phyloP scores from a whole-genome alignment of 352 stramenopile species.

The Phytophthora tubulina region DNA sequence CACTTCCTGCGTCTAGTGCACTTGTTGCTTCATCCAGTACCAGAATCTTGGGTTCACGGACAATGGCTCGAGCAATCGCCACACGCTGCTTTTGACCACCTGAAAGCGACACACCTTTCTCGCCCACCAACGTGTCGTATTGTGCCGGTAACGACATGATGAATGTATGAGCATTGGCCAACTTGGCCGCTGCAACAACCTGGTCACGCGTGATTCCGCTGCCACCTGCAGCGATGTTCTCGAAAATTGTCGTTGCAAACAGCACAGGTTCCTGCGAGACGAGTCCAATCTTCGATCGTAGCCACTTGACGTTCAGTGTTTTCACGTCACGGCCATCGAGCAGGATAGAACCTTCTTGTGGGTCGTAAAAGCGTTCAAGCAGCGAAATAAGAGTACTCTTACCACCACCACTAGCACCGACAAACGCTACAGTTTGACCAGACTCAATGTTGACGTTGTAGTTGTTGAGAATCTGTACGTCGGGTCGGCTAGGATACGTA shows the following conservation, averaged over 20 bases:
- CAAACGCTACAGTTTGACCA: slow-evolving; percentile 47
- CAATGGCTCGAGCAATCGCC: slow-evolving; percentile 63
- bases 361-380: slow-evolving; percentile 91
- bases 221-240: slow-evolving; percentile 91
- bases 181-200: slow-evolving; percentile 70
- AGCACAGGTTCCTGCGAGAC: slow-evolving; percentile 91
- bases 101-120: slow-evolving; percentile 84
- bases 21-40: slow-evolving; percentile 73
- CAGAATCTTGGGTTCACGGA: slow-evolving; percentile 59
- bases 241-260: slow-evolving; percentile 88
- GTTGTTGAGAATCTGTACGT: slow-evolving; percentile 42
- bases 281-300: slow-evolving; percentile 72
- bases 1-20: slow-evolving; percentile 51
- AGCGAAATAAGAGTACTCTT: slow-evolving; percentile 68
- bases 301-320: slow-evolving; percentile 83
- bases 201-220: slow-evolving; percentile 68
- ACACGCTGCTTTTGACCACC: slow-evolving; percentile 66
- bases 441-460: slow-evolving; percentile 51
- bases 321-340: slow-evolving; percentile 85
- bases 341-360: slow-evolving; percentile 66
- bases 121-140: slow-evolving; percentile 76
- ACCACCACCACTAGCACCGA: slow-evolving; percentile 43
- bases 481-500: slow-evolving; percentile 68
- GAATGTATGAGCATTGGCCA: slow-evolving; percentile 56
- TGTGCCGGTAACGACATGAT: slow-evolving; percentile 88